Evolutionary conservation across 83 land plant genomes (phyloP), one percentile per base, ranked within the genome.

Genomic region (Larix sibirica): DNA sequence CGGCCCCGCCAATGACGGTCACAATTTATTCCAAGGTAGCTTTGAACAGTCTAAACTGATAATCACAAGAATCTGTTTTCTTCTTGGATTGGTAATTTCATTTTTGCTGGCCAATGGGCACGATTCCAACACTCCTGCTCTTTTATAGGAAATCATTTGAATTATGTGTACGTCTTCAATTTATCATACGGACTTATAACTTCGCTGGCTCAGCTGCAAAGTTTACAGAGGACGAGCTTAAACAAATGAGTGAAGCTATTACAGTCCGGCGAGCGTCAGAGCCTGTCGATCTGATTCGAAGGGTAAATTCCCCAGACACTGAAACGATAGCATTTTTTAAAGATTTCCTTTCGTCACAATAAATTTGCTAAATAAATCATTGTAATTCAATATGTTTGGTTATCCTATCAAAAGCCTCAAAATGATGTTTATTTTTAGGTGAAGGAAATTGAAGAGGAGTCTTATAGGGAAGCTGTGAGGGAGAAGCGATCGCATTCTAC

Each of bases 151-250:
- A 50, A 71, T n/a, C 77, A 42, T 73, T 73, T 40, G 47, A 18
- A 42, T 44, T 44, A 23, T 9, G 3, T 42, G 26, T 73, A 5
- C 44, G 54, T 50, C 10, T 50, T 50, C 54, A 50, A 50, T 50
- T 50, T 50, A 50, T 50, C 3, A 9, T 50, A 50, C 54, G 54
- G 54, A 2, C 56, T 42, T 20, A 20, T 71, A 21, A 24, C 74
- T 26, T 81, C 63, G 64, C 0, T 84, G 70, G 68, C 63, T 18
- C 84, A 88, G 90, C 44, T 77, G 84, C 81, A 33, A 85, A 84
- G 81, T 89, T 89, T 62, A 86, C 89, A 0, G 85, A 90, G 12
- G 89, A 93, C 21, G 91, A 93, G 83, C 83, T 86, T 60, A 79
- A 65, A 84, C 88, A 44, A 84, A 87, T 91, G 84, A 80, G 85